These are phyloP conservation scores for Fistulifera pelliculosa DNA, from an alignment of 108 stramenopile species.

Conservation along the genomic window DNA sequence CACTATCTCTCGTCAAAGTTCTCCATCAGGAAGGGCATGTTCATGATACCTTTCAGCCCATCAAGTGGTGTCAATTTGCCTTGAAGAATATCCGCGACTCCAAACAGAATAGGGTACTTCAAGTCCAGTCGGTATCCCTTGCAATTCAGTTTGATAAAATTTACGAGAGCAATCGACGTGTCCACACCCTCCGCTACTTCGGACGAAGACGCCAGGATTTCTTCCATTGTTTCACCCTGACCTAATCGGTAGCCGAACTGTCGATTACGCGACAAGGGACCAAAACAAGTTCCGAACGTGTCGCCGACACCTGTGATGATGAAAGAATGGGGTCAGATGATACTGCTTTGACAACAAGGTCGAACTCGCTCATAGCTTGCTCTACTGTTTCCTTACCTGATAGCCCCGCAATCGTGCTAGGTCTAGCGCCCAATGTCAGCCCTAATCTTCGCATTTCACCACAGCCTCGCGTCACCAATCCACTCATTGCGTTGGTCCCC, in stretches of 20 bases:
- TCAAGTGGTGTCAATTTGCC: conserved; percentile 82
- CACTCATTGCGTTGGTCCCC: conserved; percentile 95
- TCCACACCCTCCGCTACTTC: conserved; percentile 96
- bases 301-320: conserved; percentile 79
- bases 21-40: conserved; percentile 89
- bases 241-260: conserved; percentile 89
- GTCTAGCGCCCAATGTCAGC: conserved; percentile 73
- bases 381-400: conserved; percentile 61
- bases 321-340: neutral
- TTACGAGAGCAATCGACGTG: conserved; percentile 84
- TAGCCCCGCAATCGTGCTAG: conserved; percentile 84
- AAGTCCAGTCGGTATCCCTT: conserved; percentile 89
- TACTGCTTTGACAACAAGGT: neutral
- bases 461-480: conserved; percentile 91
- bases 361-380: neutral
- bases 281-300: conserved; percentile 97
- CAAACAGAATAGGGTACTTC: conserved; percentile 95
- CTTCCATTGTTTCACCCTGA: conserved; percentile 88
- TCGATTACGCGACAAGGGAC: conserved; percentile 91
- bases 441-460: conserved; percentile 93
- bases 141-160: conserved; percentile 80
- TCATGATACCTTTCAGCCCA: conserved; percentile 87
- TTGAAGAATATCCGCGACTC: conserved; percentile 84
- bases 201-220: conserved; percentile 74
- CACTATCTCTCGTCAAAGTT: conserved; percentile 71